Evolutionary conservation across 2,329 filamentous ascomycete genomes (phyloP).

Genomic region (Ophiosphaerella narmari): DNA sequence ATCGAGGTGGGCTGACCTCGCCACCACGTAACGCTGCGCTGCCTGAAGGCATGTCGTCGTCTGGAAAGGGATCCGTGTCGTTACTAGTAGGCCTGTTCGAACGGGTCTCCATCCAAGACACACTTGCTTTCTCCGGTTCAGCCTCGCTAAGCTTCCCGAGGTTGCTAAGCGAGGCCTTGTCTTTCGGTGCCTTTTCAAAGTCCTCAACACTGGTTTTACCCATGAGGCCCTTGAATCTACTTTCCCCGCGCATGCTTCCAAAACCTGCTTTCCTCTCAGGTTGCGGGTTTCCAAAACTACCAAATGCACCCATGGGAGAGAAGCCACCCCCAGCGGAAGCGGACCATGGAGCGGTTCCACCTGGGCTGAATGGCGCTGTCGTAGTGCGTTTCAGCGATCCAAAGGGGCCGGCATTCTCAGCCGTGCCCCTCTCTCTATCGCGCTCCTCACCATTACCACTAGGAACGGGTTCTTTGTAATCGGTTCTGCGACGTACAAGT

Average conservation of each 20-base stretch:
- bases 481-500: constrained; percentile 64
- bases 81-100: constrained; percentile 58
- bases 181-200: constrained; percentile 55
- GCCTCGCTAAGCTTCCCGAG: constrained; percentile 60
- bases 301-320: constrained; percentile 82
- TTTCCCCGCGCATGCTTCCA: constrained; percentile 72
- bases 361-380: constrained; percentile 59
- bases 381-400: constrained; percentile 61
- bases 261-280: constrained; percentile 72
- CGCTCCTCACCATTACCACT: constrained; percentile 55
- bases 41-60: constrained; percentile 68
- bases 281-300: constrained; percentile 71
- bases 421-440: constrained; percentile 52
- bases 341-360: constrained; percentile 60
- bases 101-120: constrained; percentile 56
- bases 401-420: constrained; percentile 54
- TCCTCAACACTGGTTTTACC: constrained; percentile 77
- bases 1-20: constrained; percentile 64
- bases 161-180: constrained; percentile 59
- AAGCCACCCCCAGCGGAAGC: constrained; percentile 66
- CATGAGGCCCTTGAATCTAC: constrained; percentile 83
- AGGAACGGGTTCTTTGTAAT: constrained; percentile 58
- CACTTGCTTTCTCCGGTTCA: constrained; percentile 53
- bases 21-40: constrained; percentile 77
- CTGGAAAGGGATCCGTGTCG: constrained; percentile 74